Evolutionary conservation across 139 green algal species (phyloP).

Genomic region (Chlorella sp.): DNA sequence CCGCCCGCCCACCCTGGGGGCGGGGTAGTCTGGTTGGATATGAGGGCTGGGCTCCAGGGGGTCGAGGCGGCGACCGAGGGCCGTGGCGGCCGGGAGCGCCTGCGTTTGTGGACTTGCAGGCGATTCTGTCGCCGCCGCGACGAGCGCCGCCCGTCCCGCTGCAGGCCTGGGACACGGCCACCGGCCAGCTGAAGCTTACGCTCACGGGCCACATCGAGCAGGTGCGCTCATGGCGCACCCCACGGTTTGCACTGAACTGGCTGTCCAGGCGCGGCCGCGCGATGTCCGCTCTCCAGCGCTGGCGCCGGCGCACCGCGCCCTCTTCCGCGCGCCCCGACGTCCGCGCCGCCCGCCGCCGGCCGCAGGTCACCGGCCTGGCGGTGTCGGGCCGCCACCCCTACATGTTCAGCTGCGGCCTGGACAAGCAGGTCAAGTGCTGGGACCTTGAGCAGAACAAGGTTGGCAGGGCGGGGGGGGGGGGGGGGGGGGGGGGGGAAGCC

Average conservation of each 20-base stretch:
- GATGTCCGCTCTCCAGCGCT: no score
- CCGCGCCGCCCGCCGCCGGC: no score
- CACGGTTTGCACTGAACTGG: background rate
- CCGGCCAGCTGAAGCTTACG: conserved; percentile 95
- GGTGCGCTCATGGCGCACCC: conserved; percentile 22
- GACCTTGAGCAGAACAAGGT: conserved; percentile 99
- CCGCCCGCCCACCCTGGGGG: no score
- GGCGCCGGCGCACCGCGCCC: no score
- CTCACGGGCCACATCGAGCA: conserved; percentile 99
- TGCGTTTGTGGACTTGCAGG: no score
- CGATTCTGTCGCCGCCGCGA: no score
- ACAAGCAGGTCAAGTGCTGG: conserved; percentile 99
- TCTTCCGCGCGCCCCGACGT: background rate
- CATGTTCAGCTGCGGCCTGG: conserved; percentile 96
- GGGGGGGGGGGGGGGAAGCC: background rate
- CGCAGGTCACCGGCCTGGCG: conserved; percentile 90
- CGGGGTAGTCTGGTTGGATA: no score
- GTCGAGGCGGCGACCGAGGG: no score
- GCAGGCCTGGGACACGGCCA: conserved; percentile 92
- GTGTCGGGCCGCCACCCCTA: conserved; percentile 91
- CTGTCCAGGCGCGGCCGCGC: no score
- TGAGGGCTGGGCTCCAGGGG: no score
- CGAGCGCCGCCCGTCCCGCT: no score
- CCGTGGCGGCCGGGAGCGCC: no score
- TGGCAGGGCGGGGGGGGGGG: background rate